Base-by-base conservation (phyloP, 1,139 yeast genomes). In the Barnettozyma hawaiiensis region DNA sequence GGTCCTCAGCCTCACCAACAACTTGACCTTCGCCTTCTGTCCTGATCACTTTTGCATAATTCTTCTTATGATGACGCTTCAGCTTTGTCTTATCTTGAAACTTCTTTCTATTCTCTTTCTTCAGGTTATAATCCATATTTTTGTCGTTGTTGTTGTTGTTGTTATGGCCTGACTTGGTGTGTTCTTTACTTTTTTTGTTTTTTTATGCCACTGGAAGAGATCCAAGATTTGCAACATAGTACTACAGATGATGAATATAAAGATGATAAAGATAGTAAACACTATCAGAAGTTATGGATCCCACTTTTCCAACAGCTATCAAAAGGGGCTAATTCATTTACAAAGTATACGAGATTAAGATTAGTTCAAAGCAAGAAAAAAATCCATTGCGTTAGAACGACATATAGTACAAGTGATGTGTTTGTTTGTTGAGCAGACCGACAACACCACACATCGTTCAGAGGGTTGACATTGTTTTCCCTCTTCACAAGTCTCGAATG, bases 401-500 rank as follows among this genome's bases (percentile, higher is more conserved):
- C n/a, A n/a, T n/a, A n/a, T n/a, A n/a, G n/a, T n/a, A n/a, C n/a
- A n/a, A n/a, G n/a, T n/a, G n/a, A n/a, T n/a, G n/a, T n/a, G n/a
- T n/a, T n/a, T n/a, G n/a, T n/a, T n/a, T n/a, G n/a, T n/a, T n/a
- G n/a, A n/a, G n/a, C n/a, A n/a, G n/a, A n/a, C n/a, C n/a, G n/a
- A n/a, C n/a, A n/a, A n/a, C n/a, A n/a, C n/a, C n/a, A n/a, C n/a
- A n/a, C 22, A 21, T 21, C 22, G 8, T 21, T 8, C 22, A 6
- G 7, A 21, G 22, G 22, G 6, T 21, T 8, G 8, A 21, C 7
- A 69, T 62, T 12, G 4, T 9, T 14, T 9, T 22, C 14, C 26
- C n/a, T n/a, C n/a, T 35, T 50, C 47, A 62, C 35, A 63, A 44
- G 27, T 65, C 61, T 56, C 95, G 76, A 40, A 83, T 59, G 49